A percentile compares a stretch with the other conserved stretches of the same genome.
Evolutionary conservation across 768 basidiomycete species (phyloP).

Genomic region (Mycena crocata): DNA sequence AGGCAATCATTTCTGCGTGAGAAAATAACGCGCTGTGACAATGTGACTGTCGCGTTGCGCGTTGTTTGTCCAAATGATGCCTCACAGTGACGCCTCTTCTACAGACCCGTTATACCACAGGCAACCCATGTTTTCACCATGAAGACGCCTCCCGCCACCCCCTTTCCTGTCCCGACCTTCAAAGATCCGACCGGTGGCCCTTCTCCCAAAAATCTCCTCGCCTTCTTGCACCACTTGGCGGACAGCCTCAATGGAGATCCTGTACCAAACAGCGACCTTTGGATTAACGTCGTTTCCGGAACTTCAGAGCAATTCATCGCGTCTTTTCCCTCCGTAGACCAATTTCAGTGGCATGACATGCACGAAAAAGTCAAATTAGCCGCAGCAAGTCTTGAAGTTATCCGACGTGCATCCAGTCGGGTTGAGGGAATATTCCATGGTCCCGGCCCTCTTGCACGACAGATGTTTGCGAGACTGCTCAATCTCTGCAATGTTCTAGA

Average conservation of each 20-base stretch:
- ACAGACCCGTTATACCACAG: too few relatives aligned
- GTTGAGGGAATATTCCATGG: constrained; percentile 64
- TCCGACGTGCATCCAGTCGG: constrained; percentile 61
- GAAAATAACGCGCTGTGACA: too few relatives aligned
- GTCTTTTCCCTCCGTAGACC: constrained; percentile 65
- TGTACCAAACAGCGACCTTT: constrained; percentile 52
- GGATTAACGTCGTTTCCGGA: constrained; percentile 62
- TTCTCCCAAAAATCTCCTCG: constrained; percentile 52
- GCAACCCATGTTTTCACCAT: too few relatives aligned
- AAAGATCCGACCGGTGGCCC: constrained; percentile 43
- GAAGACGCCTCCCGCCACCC: constrained; percentile 43
- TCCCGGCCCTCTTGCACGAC: constrained; percentile 58
- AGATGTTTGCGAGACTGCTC: constrained; percentile 62
- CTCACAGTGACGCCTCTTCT: too few relatives aligned
- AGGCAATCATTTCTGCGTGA: too few relatives aligned
- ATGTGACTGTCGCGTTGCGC: too few relatives aligned
- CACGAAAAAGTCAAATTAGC: constrained; percentile 69
- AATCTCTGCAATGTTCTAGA: constrained; percentile 68
- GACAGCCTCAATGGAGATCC: constrained; percentile 50
- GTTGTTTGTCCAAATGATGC: too few relatives aligned
- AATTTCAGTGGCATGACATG: constrained; percentile 62
- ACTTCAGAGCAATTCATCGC: constrained; percentile 66
- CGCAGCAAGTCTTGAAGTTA: constrained; percentile 64
- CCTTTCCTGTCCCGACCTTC: constrained; percentile 46
- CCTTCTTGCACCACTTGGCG: constrained; percentile 54